Conservation (phyloP, 768 basidiomycete genomes). For the Rubroboletus pulcherrimus region DNA sequence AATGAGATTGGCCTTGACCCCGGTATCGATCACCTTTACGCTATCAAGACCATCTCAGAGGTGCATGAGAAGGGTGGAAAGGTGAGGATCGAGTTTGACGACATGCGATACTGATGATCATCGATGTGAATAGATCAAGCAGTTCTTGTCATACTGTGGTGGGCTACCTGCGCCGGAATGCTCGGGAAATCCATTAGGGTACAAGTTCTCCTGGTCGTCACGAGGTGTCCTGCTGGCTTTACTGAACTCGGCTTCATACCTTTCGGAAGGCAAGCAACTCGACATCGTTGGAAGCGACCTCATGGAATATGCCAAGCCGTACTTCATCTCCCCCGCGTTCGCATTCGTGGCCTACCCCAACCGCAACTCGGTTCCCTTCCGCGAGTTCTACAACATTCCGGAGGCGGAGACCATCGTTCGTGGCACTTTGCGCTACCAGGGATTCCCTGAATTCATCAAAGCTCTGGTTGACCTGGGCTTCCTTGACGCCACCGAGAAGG, state of each 20-base stretch:
- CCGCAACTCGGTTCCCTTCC: conserved; percentile 88
- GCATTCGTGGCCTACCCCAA: conserved; percentile 98
- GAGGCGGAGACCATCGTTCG: conserved; percentile 92
- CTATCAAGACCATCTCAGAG: conserved; percentile 90
- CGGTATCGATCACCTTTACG: conserved; percentile 91
- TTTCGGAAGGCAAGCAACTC: conserved; percentile 59
- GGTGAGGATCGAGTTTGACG: conserved; percentile 39
- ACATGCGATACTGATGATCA: background rate
- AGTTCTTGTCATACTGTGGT: conserved; percentile 94
- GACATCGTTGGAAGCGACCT: conserved; percentile 75
- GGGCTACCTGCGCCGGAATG: conserved; percentile 92
- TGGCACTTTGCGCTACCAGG: conserved; percentile 92
- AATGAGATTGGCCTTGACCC: conserved; percentile 99
- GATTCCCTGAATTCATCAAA: conserved; percentile 93
- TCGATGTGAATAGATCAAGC: conserved; percentile 56
- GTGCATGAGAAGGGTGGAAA: conserved; percentile 95
- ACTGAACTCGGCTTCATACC: conserved; percentile 83
- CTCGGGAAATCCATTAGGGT: conserved; percentile 92
- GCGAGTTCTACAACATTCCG: conserved; percentile 87
- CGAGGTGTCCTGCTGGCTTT: conserved; percentile 94
- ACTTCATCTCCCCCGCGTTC: conserved; percentile 93
- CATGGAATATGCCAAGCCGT: conserved; percentile 88
- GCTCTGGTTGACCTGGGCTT: conserved; percentile 86
- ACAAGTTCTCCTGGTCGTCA: conserved; percentile 99
- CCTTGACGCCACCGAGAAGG: conserved; percentile 71